phyloP scores from a whole-genome alignment of 305 asterid species.

The Fraxinus paxiana region DNA sequence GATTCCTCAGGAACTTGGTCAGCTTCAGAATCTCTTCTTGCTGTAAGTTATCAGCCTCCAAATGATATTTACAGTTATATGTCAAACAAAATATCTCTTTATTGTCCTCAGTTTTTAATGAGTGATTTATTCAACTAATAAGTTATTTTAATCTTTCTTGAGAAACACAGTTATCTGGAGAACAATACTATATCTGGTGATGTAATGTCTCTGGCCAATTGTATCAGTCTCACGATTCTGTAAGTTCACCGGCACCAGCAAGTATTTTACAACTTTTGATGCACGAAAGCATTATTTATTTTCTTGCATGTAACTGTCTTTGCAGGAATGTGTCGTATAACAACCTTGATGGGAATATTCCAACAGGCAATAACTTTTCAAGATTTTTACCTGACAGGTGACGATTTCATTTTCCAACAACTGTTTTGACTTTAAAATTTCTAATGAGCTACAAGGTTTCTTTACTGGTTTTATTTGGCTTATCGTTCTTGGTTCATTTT shows the following conservation, averaged over 20 bases:
- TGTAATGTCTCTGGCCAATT: conserved; percentile 57
- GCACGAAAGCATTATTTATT: background rate
- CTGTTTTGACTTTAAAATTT: background rate
- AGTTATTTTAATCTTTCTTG: background rate
- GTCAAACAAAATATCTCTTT: background rate
- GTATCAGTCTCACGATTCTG: conserved; percentile 74
- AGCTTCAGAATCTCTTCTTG: conserved; percentile 77
- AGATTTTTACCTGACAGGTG: conserved; percentile 84
- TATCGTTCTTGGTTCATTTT: background rate
- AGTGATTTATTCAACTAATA: no score
- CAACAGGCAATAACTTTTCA: conserved; percentile 86
- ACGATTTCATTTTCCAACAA: background rate
- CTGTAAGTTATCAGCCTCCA: conserved; percentile 49
- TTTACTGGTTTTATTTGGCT: background rate
- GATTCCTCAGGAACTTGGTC: conserved; percentile 77
- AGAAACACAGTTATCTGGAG: conserved; percentile 54
- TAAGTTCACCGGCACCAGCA: conserved; percentile 33
- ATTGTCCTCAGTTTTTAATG: background rate
- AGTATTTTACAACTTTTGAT: background rate
- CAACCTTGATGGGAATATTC: conserved; percentile 70
- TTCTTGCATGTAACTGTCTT: conserved; percentile 2
- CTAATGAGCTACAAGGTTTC: background rate
- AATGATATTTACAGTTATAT: background rate
- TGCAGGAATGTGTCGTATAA: conserved; percentile 82
- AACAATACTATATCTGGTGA: conserved; percentile 84